Percentiles rank a stretch among this genome's conserved stretches.
Conservation (phyloP, 2,329 filamentous ascomycete genomes). For the Sordariomycetes sp. region DNA sequence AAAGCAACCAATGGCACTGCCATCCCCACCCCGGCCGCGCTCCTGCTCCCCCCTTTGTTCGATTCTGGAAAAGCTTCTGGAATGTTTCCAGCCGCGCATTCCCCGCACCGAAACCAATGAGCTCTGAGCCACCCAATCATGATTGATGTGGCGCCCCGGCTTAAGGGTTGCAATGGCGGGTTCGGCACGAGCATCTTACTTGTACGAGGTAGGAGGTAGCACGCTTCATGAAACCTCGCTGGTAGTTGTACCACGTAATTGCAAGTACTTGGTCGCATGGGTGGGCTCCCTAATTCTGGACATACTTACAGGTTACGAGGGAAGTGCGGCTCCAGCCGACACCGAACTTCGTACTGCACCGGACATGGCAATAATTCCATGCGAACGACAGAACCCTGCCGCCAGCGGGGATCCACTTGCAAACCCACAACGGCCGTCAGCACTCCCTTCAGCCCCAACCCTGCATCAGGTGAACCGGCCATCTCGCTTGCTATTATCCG, state of each 20-base stretch:
- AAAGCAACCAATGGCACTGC: neutral
- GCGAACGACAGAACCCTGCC: neutral
- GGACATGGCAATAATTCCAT: too few relatives aligned
- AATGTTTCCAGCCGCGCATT: constrained; percentile 1
- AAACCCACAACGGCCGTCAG: neutral
- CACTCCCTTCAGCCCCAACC: neutral
- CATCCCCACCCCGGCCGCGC: neutral
- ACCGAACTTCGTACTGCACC: too few relatives aligned
- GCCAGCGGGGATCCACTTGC: neutral
- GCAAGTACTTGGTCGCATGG: too few relatives aligned
- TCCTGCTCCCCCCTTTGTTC: neutral
- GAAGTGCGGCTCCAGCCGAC: too few relatives aligned
- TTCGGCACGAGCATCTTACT: neutral
- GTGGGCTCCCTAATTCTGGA: too few relatives aligned
- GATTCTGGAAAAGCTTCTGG: neutral
- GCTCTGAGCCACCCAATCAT: neutral
- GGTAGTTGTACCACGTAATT: too few relatives aligned
- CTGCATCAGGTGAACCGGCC: neutral
- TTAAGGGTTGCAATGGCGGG: neutral
- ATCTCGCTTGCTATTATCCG: neutral
- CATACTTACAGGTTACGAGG: too few relatives aligned
- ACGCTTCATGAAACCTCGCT: too few relatives aligned
- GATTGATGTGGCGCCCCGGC: neutral
- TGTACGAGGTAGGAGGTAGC: too few relatives aligned
- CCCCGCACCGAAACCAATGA: neutral